Conservation (phyloP, 192 early-diverging fungal genomes). For the Mortierella alpina region DNA sequence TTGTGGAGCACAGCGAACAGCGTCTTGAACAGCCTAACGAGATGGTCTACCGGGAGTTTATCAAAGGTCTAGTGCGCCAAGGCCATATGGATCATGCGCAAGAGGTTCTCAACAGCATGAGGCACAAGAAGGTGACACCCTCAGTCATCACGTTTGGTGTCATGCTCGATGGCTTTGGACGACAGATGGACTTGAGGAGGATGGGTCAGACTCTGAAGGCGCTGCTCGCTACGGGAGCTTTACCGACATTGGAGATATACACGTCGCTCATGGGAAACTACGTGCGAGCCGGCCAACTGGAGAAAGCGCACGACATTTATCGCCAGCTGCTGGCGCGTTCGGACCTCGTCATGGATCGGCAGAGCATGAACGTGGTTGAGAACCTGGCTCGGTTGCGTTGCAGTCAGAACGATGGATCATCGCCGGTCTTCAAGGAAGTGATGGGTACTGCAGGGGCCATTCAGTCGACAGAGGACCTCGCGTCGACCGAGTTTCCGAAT, state of each 20-base stretch:
- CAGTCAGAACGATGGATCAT: neutral
- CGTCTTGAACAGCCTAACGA: neutral
- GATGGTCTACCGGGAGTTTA: constrained; percentile 29
- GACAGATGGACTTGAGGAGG: constrained; percentile 21
- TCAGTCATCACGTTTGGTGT: constrained; percentile 19
- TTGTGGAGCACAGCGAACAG: constrained; percentile 4
- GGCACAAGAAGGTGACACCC: constrained; percentile 11
- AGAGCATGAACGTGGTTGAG: constrained; percentile 28
- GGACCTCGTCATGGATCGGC: constrained; percentile 14
- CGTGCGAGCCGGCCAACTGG: constrained; percentile 25
- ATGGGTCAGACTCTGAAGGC: constrained; percentile 16
- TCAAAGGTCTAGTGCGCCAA: constrained; percentile 25
- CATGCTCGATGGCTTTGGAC: constrained; percentile 41
- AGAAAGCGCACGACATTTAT: constrained; percentile 20
- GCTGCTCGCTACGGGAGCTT: constrained; percentile 8
- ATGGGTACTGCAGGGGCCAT: neutral
- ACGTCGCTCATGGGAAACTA: constrained; percentile 43
- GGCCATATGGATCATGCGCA: constrained; percentile 39
- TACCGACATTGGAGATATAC: constrained; percentile 31
- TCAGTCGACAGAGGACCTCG: too few relatives aligned
- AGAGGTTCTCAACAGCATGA: constrained; percentile 38
- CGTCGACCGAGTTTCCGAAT: neutral
- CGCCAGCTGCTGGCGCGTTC: constrained; percentile 7
- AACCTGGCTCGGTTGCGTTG: constrained; percentile 14
- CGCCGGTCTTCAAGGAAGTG: neutral